phyloP scores from a whole-genome alignment of 495 filamentous ascomycete genomes.

The Apodospora peruviana region DNA sequence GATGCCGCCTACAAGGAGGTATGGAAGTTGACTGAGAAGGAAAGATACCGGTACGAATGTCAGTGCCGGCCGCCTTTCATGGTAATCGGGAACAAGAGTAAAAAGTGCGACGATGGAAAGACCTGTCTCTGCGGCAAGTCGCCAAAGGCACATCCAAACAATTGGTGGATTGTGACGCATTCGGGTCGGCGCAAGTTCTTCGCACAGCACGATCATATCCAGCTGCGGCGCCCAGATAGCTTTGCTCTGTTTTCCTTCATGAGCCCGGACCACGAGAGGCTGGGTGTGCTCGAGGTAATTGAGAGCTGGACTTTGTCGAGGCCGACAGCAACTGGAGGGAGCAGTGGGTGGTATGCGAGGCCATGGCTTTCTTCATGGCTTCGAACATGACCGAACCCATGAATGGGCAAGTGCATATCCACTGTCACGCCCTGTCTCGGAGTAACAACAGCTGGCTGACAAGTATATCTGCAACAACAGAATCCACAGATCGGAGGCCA shows the following conservation, averaged over 20 bases:
- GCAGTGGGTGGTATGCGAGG: slow-evolving; percentile 25
- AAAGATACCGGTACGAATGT: neutral
- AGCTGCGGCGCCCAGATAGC: too few species aligned
- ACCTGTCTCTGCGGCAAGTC: slow-evolving; percentile 28
- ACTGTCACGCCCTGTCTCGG: too few species aligned
- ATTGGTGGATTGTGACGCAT: slow-evolving; percentile 19
- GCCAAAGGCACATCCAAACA: slow-evolving; percentile 25
- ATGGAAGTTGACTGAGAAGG: neutral
- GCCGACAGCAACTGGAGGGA: slow-evolving; percentile 19
- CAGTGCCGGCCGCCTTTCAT: neutral
- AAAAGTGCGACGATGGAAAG: slow-evolving; percentile 7
- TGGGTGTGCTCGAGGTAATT: slow-evolving; percentile 20
- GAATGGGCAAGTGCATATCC: too few species aligned
- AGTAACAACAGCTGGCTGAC: too few species aligned
- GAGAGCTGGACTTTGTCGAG: slow-evolving; percentile 24
- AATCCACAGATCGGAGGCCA: too few species aligned
- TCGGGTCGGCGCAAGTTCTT: slow-evolving; percentile 5
- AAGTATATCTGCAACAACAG: too few species aligned
- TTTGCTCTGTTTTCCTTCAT: too few species aligned
- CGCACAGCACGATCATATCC: too few species aligned
- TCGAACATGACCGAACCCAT: neutral
- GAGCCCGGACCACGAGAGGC: too few species aligned
- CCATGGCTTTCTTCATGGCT: neutral
- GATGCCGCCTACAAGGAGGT: neutral
- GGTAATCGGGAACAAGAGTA: neutral